Conservation (phyloP, 202 grass and related monocot genomes). For the Hordeum pubiflorum region DNA sequence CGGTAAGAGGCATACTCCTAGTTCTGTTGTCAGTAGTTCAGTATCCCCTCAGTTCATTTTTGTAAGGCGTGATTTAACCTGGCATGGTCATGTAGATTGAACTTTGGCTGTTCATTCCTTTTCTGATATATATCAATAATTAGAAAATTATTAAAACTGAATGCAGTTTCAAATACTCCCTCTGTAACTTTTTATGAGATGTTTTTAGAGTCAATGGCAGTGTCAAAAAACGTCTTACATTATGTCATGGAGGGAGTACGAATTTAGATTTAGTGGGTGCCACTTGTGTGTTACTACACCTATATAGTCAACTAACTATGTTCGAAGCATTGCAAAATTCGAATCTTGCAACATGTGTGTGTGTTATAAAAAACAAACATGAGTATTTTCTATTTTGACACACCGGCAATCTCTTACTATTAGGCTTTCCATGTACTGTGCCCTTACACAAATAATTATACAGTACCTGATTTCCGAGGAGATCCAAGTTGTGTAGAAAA, state of each 20-base stretch:
- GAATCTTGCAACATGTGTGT: not conserved
- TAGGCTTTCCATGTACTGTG: constrained; percentile 22
- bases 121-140: not conserved
- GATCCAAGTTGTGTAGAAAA: constrained; percentile 65
- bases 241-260: too few species aligned
- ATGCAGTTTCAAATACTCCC: not conserved
- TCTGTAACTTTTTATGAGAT: too few species aligned
- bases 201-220: too few species aligned
- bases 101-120: not conserved
- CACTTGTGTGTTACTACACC: not conserved
- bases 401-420: not conserved
- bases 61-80: not conserved
- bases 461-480: constrained; percentile 93
- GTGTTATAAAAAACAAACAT: not conserved
- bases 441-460: constrained; percentile 23
- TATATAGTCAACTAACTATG: not conserved
- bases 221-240: too few species aligned
- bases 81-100: not conserved
- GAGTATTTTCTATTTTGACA: not conserved
- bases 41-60: not conserved
- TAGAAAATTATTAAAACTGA: not conserved
- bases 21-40: constrained; percentile 6
- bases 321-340: not conserved
- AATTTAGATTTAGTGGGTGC: not conserved
- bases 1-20: constrained; percentile 42